These are phyloP conservation scores for Musa acuminata DNA, from an alignment of 176 grass and related monocot species.

Conservation along the genomic window DNA sequence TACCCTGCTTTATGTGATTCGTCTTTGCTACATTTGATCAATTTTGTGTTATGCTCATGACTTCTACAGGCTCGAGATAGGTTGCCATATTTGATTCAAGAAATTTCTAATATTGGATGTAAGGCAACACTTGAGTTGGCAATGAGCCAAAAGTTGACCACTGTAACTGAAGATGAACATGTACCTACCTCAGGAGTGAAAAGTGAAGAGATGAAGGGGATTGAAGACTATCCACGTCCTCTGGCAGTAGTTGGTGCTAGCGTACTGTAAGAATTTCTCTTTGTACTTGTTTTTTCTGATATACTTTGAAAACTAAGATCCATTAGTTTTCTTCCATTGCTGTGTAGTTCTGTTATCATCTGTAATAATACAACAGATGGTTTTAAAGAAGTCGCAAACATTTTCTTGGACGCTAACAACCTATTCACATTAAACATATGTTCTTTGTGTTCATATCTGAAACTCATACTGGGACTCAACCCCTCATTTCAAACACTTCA, in stretches of 20 bases:
- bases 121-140: conserved; percentile 27
- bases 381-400: too few species aligned
- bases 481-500: too few species aligned
- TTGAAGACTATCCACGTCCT: conserved; percentile 76
- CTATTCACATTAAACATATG: too few species aligned
- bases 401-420: too few species aligned
- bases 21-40: not conserved
- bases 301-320: not conserved
- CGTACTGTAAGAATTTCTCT: conserved; percentile 40
- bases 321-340: not conserved
- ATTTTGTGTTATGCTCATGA: not conserved
- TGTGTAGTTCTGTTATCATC: not conserved
- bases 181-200: conserved; percentile 11
- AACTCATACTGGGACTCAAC: too few species aligned
- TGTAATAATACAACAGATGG: too few species aligned
- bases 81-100: conserved; percentile 48
- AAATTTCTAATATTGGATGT: conserved; percentile 73
- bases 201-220: conserved; percentile 32
- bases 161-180: conserved; percentile 14
- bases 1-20: not conserved
- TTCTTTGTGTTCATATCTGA: too few species aligned
- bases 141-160: conserved; percentile 17
- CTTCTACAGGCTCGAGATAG: conserved; percentile 54
- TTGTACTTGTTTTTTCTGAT: not conserved
- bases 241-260: conserved; percentile 71